Percentiles rank a stretch among this genome's conserved stretches.
phyloP scores from a whole-genome alignment of 768 basidiomycete genomes.

The Dioszegia crocea region DNA sequence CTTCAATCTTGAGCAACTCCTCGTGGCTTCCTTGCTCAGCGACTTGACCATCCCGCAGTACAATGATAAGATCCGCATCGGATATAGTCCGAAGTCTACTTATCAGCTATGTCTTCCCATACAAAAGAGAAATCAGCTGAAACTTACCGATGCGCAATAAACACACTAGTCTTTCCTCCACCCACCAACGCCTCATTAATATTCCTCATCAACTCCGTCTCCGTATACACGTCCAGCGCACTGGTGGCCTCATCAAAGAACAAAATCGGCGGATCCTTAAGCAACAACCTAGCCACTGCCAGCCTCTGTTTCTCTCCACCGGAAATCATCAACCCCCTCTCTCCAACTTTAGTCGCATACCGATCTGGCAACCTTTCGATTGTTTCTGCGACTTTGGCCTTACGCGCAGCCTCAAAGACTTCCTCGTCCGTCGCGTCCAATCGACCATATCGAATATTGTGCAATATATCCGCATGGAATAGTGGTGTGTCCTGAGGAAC shows the following conservation, averaged over 20 bases:
- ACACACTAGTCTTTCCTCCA: slow-evolving; percentile 83
- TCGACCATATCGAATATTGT: slow-evolving; percentile 90
- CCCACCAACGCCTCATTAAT: slow-evolving; percentile 74
- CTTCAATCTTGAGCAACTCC: slow-evolving; percentile 66
- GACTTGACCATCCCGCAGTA: slow-evolving; percentile 82
- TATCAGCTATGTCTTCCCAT: background rate
- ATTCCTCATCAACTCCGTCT: slow-evolving; percentile 89
- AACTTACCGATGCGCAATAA: slow-evolving; percentile 83
- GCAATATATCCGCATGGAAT: slow-evolving; percentile 91
- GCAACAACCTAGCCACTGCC: slow-evolving; percentile 83
- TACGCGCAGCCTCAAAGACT: slow-evolving; percentile 73
- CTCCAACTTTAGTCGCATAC: slow-evolving; percentile 87
- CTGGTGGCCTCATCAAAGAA: slow-evolving; percentile 99
- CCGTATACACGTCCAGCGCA: slow-evolving; percentile 90
- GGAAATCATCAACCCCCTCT: slow-evolving; percentile 94
- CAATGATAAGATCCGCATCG: slow-evolving; percentile 77
- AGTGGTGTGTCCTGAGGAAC: slow-evolving; percentile 98
- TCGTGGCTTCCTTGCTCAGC: slow-evolving; percentile 93
- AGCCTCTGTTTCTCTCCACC: slow-evolving; percentile 97
- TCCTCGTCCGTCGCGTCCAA: slow-evolving; percentile 84
- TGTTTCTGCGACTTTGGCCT: slow-evolving; percentile 81
- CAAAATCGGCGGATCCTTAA: slow-evolving; percentile 91
- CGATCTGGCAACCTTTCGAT: slow-evolving; percentile 76
- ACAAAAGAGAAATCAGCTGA: background rate
- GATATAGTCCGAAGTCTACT: slow-evolving; percentile 17